Conservation (phyloP, 2,329 filamentous ascomycete genomes). For the Coniochaeta sp. region DNA sequence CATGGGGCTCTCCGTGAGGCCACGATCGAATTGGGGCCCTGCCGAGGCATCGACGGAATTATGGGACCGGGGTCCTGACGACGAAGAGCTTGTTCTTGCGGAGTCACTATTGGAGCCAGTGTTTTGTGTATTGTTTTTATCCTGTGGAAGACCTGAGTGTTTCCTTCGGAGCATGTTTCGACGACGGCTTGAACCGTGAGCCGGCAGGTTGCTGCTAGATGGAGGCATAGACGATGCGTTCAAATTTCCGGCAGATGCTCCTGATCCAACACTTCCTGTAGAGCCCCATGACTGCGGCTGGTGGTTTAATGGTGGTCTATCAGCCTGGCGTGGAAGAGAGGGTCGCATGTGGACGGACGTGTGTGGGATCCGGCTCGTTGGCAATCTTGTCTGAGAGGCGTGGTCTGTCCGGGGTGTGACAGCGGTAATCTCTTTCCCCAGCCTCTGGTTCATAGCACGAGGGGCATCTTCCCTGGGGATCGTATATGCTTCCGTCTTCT, state of each 20-base stretch:
- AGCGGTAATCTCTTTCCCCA: conserved; percentile 6
- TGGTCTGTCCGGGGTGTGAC: conserved; percentile 9
- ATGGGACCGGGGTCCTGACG: conserved; percentile 31
- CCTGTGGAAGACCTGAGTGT: conserved; percentile 35
- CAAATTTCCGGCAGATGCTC: conserved; percentile 19
- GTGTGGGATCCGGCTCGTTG: conserved; percentile 28
- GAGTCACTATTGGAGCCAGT: conserved; percentile 26
- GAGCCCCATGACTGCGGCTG: conserved; percentile 36
- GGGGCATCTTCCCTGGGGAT: conserved; percentile 5
- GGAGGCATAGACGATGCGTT: conserved; percentile 23
- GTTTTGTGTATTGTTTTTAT: conserved; percentile 21
- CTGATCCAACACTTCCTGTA: conserved; percentile 23
- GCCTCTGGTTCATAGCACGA: conserved; percentile 5
- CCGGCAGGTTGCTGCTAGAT: conserved; percentile 24
- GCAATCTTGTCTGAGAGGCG: conserved; percentile 15
- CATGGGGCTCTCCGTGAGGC: conserved; percentile 33
- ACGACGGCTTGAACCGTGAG: conserved; percentile 18
- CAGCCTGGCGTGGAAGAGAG: conserved; percentile 14
- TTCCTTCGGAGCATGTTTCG: conserved; percentile 42
- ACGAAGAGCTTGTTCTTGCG: conserved; percentile 32
- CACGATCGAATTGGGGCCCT: conserved; percentile 30
- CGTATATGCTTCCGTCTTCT: conserved; percentile 4
- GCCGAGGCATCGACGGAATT: conserved; percentile 25
- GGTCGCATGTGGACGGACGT: conserved; percentile 21
- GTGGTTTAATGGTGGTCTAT: conserved; percentile 29